Base-by-base conservation (phyloP, 2,329 filamentous ascomycete genomes). In the Fusarium phyllophilum region DNA sequence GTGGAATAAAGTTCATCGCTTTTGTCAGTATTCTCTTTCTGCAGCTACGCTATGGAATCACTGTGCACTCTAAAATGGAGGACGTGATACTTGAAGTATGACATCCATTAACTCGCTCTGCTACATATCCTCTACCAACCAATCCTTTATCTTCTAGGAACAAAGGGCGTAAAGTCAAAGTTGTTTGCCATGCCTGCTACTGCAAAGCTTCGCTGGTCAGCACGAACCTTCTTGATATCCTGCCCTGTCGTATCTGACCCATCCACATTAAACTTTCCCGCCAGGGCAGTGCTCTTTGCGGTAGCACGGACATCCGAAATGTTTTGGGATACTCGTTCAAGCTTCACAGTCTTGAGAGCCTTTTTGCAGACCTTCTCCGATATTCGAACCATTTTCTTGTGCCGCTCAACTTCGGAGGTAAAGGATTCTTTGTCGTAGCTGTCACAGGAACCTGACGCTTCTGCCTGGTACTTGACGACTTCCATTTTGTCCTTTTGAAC, bases 331-430 rank as follows among this genome's bases (percentile, higher is more conserved):
- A 6, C 3, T 2, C 44, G 18, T 20, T 29, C 24, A 46, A 46
- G 9, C 2, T 8, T 6, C 4, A 29, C 13, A 15, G 45, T 9
- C 1, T 48, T 13, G 13, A 48, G 26, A 8, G 45, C 45, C 4
- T 22, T 48, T 29, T 22, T 48, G 9, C 1, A 48, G 4, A 48
- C 26, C 4, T 22, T 22, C 18, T 29, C 26, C 0, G 45, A 29
- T 22, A 29, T 6, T 4, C 5, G 6, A 3, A 48, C n/a, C 18
- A 29, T 29, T 1, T 17, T 5, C 5, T 11, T 48, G 9, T 29
- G 26, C 11, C 20, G 26, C 6, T 29, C 0, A 8, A 29, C 5
- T 3, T 48, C 26, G 0, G 9, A 11, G 0, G 24, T 14, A 5
- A 46, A 22, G 3, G 13, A 29, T 3, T 22, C 13, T 22, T 29